A percentile compares a stretch with the other conserved stretches of the same genome.
Evolutionary conservation across 371 early-diverging fungal species (phyloP).

Genomic region (Mortierella sp.): DNA sequence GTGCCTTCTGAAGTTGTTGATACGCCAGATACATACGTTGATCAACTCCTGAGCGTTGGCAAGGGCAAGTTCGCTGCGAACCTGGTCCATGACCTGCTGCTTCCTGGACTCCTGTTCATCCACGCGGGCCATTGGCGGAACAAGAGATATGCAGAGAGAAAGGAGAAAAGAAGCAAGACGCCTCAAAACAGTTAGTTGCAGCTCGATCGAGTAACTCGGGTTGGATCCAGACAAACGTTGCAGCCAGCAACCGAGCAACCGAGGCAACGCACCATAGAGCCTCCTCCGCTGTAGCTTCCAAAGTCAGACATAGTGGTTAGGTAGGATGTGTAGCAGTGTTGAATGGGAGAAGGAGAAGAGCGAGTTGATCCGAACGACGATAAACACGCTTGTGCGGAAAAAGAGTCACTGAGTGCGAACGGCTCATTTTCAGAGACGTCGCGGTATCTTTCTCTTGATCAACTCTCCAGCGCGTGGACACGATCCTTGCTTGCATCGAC

Average conservation of each 20-base stretch:
- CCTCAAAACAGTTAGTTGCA: too few species aligned
- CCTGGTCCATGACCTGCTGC: slow-evolving; percentile 88
- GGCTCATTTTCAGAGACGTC: too few species aligned
- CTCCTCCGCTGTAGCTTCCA: slow-evolving; percentile 45
- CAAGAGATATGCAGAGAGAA: background rate
- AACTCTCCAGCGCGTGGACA: too few species aligned
- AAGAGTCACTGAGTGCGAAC: too few species aligned
- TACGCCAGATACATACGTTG: slow-evolving; percentile 62
- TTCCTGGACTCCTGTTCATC: slow-evolving; percentile 66
- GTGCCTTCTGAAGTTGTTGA: background rate
- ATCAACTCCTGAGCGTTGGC: slow-evolving; percentile 91
- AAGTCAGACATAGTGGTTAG: slow-evolving; percentile 50
- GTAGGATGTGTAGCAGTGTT: background rate
- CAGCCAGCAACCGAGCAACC: background rate
- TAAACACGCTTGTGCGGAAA: too few species aligned
- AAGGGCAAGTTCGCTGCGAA: slow-evolving; percentile 83
- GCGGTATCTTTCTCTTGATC: too few species aligned
- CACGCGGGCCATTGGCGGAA: background rate
- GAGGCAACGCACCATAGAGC: slow-evolving; percentile 47
- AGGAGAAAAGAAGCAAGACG: background rate
- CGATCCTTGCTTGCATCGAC: background rate
- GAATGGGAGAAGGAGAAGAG: background rate
- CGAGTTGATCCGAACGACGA: slow-evolving; percentile 1
- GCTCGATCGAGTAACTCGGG: too few species aligned
- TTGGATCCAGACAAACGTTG: too few species aligned